A percentile compares a stretch with the other conserved stretches of the same genome.
These are phyloP conservation scores for Trichocladium antarcticum DNA, from an alignment of 495 filamentous ascomycete genomes.

Conservation along the genomic window DNA sequence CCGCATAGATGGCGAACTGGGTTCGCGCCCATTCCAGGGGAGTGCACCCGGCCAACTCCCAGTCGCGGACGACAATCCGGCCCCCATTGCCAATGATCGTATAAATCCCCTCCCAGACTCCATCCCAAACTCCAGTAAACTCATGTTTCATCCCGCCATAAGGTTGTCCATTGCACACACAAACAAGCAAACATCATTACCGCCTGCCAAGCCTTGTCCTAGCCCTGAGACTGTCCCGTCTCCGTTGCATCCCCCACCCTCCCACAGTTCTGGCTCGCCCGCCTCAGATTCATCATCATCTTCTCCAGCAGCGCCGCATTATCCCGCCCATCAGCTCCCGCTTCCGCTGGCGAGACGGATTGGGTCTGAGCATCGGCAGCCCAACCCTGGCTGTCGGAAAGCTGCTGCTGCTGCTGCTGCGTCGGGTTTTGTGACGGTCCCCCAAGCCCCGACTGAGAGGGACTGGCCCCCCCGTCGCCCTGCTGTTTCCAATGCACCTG, in stretches of 20 bases:
- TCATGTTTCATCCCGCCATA: no score
- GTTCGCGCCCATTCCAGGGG: no score
- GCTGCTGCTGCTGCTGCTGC: background rate
- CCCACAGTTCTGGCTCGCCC: slow-evolving; percentile 18
- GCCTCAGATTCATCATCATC: slow-evolving; percentile 35
- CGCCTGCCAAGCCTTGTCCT: background rate
- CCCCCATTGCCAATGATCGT: no score
- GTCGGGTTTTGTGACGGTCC: background rate
- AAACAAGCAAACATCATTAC: background rate
- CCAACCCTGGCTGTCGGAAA: no score
- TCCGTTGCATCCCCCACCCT: background rate
- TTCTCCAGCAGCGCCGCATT: slow-evolving; percentile 37
- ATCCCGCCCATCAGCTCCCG: background rate
- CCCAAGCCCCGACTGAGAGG: background rate
- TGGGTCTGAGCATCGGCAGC: no score
- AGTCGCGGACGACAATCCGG: no score
- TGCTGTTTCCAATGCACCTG: background rate
- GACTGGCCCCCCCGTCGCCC: background rate
- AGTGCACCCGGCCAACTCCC: no score
- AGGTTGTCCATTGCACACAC: no score
- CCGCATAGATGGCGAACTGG: no score
- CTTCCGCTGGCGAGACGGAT: no score
- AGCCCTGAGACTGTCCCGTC: background rate
- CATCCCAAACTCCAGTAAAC: no score
- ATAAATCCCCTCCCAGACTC: no score